These are phyloP conservation scores for Torulaspora gathmanii DNA, from an alignment of 805 yeast genomes.

Conservation along the genomic window DNA sequence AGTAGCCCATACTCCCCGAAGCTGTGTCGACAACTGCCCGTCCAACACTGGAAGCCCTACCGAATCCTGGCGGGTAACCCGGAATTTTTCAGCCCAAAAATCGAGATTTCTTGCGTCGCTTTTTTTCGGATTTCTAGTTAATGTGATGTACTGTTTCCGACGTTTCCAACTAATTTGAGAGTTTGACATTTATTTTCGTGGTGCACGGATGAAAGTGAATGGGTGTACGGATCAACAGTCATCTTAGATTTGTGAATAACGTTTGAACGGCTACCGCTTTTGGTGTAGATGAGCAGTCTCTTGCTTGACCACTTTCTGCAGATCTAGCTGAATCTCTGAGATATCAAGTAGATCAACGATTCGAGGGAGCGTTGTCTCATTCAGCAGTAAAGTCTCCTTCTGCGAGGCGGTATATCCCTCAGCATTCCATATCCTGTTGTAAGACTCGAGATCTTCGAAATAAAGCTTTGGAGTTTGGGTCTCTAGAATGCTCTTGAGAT, in stretches of 20 bases:
- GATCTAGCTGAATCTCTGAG: constrained; percentile 41
- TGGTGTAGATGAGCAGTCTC: constrained; percentile 35
- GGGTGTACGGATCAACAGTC: neutral
- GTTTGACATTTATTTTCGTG: too few relatives aligned
- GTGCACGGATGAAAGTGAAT: too few relatives aligned
- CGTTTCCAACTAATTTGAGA: too few relatives aligned
- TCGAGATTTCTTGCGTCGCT: neutral
- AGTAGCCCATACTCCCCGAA: neutral
- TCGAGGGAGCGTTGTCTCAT: constrained; percentile 43
- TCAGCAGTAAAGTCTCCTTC: constrained; percentile 25
- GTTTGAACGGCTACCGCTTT: neutral
- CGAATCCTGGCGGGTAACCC: constrained; percentile 1
- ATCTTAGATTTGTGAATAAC: neutral
- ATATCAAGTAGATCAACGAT: constrained; percentile 45
- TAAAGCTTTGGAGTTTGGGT: constrained; percentile 39
- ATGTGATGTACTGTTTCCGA: too few relatives aligned
- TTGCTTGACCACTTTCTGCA: constrained; percentile 51
- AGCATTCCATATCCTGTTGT: constrained; percentile 19
- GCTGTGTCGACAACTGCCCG: neutral
- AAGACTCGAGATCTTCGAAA: constrained; percentile 33
- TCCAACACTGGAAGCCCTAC: neutral
- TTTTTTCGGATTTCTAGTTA: neutral
- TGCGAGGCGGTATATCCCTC: constrained; percentile 7
- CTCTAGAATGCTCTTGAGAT: constrained; percentile 53
- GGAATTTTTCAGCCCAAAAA: neutral